Evolutionary conservation across 129 eudicot genomes (phyloP).

Genomic region (Calendula officinalis): DNA sequence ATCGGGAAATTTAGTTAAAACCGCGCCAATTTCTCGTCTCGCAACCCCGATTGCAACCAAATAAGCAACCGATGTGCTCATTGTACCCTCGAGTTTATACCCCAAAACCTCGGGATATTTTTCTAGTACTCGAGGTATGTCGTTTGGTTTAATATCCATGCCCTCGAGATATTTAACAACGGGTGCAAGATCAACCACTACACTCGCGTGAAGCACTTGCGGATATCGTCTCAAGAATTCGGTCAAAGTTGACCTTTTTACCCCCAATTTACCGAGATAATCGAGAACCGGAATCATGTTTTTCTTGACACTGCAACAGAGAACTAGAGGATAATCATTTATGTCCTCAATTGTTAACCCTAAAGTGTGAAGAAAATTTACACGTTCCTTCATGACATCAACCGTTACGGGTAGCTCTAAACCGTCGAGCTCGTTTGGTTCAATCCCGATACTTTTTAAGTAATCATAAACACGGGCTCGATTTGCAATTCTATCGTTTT

Average conservation of each 20-base stretch:
- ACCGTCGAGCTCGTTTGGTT: constrained; percentile 91
- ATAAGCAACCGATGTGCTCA: constrained; percentile 99
- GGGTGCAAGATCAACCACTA: constrained; percentile 89
- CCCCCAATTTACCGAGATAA: constrained; percentile 82
- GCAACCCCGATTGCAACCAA: constrained; percentile 92
- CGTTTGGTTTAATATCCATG: constrained; percentile 72
- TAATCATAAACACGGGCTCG: constrained; percentile 87
- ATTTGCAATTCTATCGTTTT: constrained; percentile 63
- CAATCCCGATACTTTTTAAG: constrained; percentile 63
- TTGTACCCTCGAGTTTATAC: constrained; percentile 95
- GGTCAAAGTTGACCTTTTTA: constrained; percentile 58
- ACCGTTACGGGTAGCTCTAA: constrained; percentile 94
- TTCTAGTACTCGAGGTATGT: constrained; percentile 81
- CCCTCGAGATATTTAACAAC: constrained; percentile 92
- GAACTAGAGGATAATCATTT: constrained; percentile 89
- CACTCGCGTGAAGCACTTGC: constrained; percentile 95
- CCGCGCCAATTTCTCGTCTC: constrained; percentile 86
- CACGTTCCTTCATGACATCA: constrained; percentile 92
- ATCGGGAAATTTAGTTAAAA: constrained; percentile 77
- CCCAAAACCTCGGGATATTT: constrained; percentile 92
- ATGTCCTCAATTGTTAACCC: constrained; percentile 91
- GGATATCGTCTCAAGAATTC: constrained; percentile 82
- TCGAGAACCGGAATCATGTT: constrained; percentile 97
- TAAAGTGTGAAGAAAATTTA: constrained; percentile 83
- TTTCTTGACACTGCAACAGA: constrained; percentile 98